phyloP scores from a whole-genome alignment of 148 eudicot species.

The Cornus kousa region DNA sequence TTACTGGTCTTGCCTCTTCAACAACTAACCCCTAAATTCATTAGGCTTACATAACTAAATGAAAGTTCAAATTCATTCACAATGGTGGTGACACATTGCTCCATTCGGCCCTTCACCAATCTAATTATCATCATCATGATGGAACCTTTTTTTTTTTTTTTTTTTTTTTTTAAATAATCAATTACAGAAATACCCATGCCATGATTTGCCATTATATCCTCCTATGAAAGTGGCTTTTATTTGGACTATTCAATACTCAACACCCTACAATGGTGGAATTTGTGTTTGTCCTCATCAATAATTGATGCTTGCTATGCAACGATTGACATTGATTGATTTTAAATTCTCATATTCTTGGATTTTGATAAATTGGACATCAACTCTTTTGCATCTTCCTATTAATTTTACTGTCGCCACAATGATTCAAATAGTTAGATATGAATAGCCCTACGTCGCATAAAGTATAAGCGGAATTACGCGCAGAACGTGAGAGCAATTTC shows the following conservation, averaged over 20 bases:
- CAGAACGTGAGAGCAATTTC: too few species aligned
- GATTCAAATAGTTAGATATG: background rate
- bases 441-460: too few species aligned
- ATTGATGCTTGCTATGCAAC: background rate
- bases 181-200: background rate
- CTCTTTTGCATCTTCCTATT: background rate
- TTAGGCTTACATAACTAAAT: background rate
- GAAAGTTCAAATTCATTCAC: background rate
- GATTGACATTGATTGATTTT: background rate
- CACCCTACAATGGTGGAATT: background rate
- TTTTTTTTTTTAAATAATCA: background rate
- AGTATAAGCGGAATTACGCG: too few species aligned
- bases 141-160: too few species aligned
- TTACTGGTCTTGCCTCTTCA: background rate
- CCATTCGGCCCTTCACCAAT: conserved; percentile 4
- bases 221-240: background rate
- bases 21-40: too few species aligned
- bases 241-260: background rate
- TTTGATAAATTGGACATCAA: background rate
- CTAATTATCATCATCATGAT: too few species aligned
- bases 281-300: background rate
- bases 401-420: background rate
- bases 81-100: conserved; percentile 3
- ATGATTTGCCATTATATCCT: background rate
- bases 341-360: background rate